Conservation (phyloP, 1,284 basidiomycete species). For the Apiotrichum mycotoxinovorans region DNA sequence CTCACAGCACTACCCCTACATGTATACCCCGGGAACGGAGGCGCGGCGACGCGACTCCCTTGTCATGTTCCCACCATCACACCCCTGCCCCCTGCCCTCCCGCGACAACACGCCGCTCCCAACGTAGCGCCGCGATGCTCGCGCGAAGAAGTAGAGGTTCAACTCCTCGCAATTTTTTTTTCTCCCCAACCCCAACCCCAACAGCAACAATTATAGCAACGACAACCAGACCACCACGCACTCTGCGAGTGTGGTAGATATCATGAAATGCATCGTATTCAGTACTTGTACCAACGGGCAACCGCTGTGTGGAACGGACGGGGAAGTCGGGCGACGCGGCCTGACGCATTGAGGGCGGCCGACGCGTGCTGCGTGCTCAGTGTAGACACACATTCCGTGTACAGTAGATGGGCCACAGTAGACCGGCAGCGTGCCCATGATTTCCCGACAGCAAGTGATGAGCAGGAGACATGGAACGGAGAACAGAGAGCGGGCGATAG, state of each 20-base stretch:
- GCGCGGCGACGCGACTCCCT: neutral
- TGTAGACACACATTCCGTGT: too few relatives aligned
- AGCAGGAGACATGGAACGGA: too few relatives aligned
- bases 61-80: neutral
- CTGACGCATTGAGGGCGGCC: too few relatives aligned
- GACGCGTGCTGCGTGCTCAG: too few relatives aligned
- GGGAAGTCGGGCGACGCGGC: too few relatives aligned
- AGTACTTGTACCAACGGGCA: too few relatives aligned
- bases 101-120: constrained; percentile 3
- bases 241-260: too few relatives aligned
- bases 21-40: constrained; percentile 18
- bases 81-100: constrained; percentile 3
- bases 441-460: too few relatives aligned
- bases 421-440: too few relatives aligned
- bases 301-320: neutral
- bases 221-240: neutral
- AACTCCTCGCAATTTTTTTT: constrained; percentile 9
- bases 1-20: constrained; percentile 18
- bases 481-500: too few relatives aligned
- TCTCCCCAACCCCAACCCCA: neutral
- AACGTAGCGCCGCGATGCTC: constrained; percentile 4
- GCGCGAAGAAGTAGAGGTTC: constrained; percentile 10
- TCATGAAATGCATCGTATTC: too few relatives aligned
- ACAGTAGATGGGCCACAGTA: too few relatives aligned
- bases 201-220: neutral